Evolutionary conservation across 805 yeast genomes (phyloP).

Genomic region (Teunomyces cretensis): DNA sequence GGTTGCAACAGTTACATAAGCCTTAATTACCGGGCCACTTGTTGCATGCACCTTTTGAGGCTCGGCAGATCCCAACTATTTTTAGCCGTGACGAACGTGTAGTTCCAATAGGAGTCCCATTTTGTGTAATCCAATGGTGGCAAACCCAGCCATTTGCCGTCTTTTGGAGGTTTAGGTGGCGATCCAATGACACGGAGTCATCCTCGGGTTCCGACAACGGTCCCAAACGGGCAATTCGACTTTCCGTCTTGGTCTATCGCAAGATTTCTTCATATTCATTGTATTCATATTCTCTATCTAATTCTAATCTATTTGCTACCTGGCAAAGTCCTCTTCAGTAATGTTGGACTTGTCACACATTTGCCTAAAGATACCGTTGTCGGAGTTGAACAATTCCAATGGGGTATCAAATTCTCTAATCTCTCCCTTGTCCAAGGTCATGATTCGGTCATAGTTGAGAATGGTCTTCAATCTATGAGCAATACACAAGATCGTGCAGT

Average conservation of each 20-base stretch:
- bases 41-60: too few species aligned
- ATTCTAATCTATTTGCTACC: slow-evolving; percentile 33
- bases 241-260: not conserved
- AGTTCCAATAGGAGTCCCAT: too few species aligned
- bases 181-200: not conserved
- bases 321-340: slow-evolving; percentile 39
- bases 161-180: too few species aligned
- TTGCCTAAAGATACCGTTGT: slow-evolving; percentile 53
- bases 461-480: slow-evolving; percentile 40
- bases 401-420: not conserved
- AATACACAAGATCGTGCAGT: slow-evolving; percentile 68
- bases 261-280: not conserved
- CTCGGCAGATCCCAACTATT: too few species aligned
- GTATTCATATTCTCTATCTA: slow-evolving; percentile 44
- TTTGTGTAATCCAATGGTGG: too few species aligned
- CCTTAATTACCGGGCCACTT: too few species aligned
- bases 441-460: not conserved
- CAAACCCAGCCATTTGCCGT: too few species aligned
- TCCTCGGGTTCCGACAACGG: too few species aligned
- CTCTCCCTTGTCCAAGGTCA: not conserved
- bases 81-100: too few species aligned
- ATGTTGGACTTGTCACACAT: slow-evolving; percentile 62
- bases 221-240: not conserved
- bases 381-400: slow-evolving; percentile 14
- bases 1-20: too few species aligned